Evolutionary conservation across 1,284 basidiomycete genomes (phyloP).

Genomic region (Apiotrichum sp.): DNA sequence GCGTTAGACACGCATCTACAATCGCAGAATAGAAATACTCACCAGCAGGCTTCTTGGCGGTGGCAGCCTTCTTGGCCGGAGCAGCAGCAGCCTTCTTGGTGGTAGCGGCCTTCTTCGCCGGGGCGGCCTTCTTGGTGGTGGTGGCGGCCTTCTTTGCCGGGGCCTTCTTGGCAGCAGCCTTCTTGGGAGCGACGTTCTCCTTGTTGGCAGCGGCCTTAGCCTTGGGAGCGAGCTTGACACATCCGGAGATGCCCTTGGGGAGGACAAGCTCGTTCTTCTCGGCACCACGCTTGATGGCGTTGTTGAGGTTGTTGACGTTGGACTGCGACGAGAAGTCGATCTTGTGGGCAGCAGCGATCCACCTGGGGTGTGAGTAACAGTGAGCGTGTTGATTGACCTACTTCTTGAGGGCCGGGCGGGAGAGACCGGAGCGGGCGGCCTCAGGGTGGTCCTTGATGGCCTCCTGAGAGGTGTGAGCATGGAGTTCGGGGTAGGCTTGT

Average conservation of each 20-base stretch:
- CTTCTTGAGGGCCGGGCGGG: conserved; percentile 91
- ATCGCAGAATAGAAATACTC: too few species aligned
- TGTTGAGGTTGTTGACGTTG: conserved; percentile 72
- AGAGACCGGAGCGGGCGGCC: conserved; percentile 76
- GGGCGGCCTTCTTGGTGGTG: conserved; percentile 5
- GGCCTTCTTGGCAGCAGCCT: conserved; percentile 36
- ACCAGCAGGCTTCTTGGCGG: conserved; percentile 21
- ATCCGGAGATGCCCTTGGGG: conserved; percentile 77
- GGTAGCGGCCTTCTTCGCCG: conserved; percentile 48
- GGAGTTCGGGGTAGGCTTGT: background rate
- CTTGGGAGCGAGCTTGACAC: conserved; percentile 69
- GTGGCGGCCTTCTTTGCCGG: conserved; percentile 3
- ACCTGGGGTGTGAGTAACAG: conserved; percentile 49
- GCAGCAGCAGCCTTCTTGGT: conserved; percentile 8
- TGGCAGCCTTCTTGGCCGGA: background rate
- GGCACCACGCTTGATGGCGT: conserved; percentile 70
- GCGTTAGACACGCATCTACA: background rate
- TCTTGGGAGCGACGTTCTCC: conserved; percentile 52
- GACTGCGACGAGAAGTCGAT: conserved; percentile 65
- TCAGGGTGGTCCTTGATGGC: conserved; percentile 69
- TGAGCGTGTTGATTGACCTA: conserved; percentile 42
- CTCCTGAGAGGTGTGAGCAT: conserved; percentile 50
- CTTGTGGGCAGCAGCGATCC: conserved; percentile 68
- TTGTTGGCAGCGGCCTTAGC: conserved; percentile 48
- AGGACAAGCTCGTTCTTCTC: conserved; percentile 74